Evolutionary conservation across 108 stramenopile genomes (phyloP).

Genomic region (Cyclostephanos tholiformis): DNA sequence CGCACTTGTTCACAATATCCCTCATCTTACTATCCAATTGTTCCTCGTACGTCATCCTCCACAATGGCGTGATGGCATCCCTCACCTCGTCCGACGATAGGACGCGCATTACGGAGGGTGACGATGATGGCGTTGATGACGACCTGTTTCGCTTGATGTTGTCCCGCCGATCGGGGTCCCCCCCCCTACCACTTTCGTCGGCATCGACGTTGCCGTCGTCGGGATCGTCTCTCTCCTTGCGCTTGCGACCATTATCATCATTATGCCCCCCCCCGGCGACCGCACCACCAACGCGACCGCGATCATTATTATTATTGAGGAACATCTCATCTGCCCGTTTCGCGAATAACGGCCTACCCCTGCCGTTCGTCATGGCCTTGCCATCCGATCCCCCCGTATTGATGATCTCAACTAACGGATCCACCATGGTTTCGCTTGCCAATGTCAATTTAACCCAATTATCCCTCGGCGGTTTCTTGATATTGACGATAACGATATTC

Average conservation of each 20-base stretch:
- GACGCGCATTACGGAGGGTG: constrained; percentile 16
- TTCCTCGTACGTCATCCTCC: constrained; percentile 55
- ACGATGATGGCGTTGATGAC: too few species aligned
- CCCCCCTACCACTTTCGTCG: constrained; percentile 8
- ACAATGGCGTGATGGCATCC: constrained; percentile 65
- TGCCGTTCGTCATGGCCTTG: constrained; percentile 38
- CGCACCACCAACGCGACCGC: constrained; percentile 14
- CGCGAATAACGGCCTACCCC: constrained; percentile 42
- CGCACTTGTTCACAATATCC: constrained; percentile 71
- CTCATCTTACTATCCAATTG: constrained; percentile 60
- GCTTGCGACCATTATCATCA: constrained; percentile 14
- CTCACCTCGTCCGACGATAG: constrained; percentile 60
- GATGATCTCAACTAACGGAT: constrained; percentile 55
- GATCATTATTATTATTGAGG: constrained; percentile 13
- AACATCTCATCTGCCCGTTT: constrained; percentile 39
- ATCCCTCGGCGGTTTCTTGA: constrained; percentile 61
- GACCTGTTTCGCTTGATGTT: constrained; percentile 13
- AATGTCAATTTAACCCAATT: constrained; percentile 61
- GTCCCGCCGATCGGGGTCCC: background rate
- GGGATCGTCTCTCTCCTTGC: constrained; percentile 16
- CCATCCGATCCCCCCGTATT: constrained; percentile 40
- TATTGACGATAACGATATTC: constrained; percentile 44
- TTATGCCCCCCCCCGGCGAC: too few species aligned
- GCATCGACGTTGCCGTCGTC: constrained; percentile 12
- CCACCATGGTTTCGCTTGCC: constrained; percentile 54